Evolutionary conservation across 768 basidiomycete genomes (phyloP).

Genomic region (Mycena albidolilacea): DNA sequence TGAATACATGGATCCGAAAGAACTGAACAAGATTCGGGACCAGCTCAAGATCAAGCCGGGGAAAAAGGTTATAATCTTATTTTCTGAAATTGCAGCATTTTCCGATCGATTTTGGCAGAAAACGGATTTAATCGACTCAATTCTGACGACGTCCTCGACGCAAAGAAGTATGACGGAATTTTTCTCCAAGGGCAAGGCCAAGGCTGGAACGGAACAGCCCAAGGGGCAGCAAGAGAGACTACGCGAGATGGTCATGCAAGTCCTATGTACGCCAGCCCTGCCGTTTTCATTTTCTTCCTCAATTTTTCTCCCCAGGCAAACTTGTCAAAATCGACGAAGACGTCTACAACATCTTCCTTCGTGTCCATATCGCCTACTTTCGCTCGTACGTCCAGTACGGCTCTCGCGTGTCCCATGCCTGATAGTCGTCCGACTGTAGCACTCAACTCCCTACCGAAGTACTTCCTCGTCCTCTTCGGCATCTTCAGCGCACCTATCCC

Average conservation of each 20-base stretch:
- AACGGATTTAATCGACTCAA: constrained; percentile 24
- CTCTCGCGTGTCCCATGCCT: neutral
- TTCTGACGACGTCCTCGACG: neutral
- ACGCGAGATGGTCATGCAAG: constrained; percentile 27
- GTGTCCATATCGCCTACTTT: constrained; percentile 20
- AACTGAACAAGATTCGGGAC: constrained; percentile 3
- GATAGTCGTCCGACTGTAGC: neutral
- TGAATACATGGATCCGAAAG: constrained; percentile 18
- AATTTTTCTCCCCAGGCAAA: constrained; percentile 5
- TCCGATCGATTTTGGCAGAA: constrained; percentile 5
- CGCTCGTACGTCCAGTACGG: constrained; percentile 12
- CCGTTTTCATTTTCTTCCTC: neutral
- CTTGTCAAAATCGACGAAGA: constrained; percentile 18
- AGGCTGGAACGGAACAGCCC: constrained; percentile 4
- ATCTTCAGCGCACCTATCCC: constrained; percentile 23
- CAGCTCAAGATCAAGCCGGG: constrained; percentile 31
- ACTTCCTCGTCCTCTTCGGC: constrained; percentile 22
- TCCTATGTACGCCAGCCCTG: constrained; percentile 5
- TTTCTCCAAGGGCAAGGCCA: constrained; percentile 17
- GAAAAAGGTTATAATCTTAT: constrained; percentile 12
- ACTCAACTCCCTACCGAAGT: constrained; percentile 26
- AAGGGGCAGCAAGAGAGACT: constrained; percentile 22
- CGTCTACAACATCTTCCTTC: constrained; percentile 18
- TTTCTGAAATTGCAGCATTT: neutral
- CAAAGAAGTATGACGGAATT: constrained; percentile 14